A percentile compares a stretch with the other conserved stretches of the same genome.
Conservation (phyloP, 768 basidiomycete genomes). For the Mycena maculata region DNA sequence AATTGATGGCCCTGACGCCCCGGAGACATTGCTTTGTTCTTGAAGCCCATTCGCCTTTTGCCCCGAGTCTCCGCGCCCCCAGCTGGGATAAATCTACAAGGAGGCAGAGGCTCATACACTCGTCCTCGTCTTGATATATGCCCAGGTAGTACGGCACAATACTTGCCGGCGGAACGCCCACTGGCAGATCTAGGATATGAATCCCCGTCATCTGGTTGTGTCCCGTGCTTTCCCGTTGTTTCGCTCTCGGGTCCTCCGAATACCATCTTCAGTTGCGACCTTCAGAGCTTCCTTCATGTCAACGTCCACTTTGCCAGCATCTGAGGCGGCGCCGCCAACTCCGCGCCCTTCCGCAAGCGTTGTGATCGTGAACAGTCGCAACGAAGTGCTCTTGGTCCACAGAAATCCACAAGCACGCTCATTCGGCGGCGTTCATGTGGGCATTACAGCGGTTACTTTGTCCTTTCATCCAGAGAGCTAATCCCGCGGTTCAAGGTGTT, state of each 20-base stretch:
- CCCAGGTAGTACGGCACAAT: too few species aligned
- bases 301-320: slow-evolving; percentile 9
- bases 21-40: too few species aligned
- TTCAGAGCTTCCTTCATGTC: slow-evolving; percentile 22
- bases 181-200: too few species aligned
- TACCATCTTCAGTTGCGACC: background rate
- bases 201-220: too few species aligned
- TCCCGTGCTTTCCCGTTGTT: background rate
- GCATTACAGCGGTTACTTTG: slow-evolving; percentile 35
- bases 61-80: too few species aligned
- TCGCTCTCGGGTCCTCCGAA: background rate
- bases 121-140: too few species aligned
- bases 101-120: too few species aligned
- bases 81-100: too few species aligned
- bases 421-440: slow-evolving; percentile 76
- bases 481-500: slow-evolving; percentile 66
- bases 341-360: slow-evolving; percentile 78
- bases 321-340: slow-evolving; percentile 18
- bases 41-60: too few species aligned
- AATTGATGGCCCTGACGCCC: too few species aligned
- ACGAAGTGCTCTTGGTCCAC: slow-evolving; percentile 78
- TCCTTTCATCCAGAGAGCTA: slow-evolving; percentile 9
- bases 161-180: too few species aligned
- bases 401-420: slow-evolving; percentile 72
- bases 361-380: slow-evolving; percentile 70